A percentile compares a stretch with the other conserved stretches of the same genome.
These are phyloP conservation scores for Dioscorea alata DNA, from an alignment of 106 monocot genomes.

Conservation along the genomic window DNA sequence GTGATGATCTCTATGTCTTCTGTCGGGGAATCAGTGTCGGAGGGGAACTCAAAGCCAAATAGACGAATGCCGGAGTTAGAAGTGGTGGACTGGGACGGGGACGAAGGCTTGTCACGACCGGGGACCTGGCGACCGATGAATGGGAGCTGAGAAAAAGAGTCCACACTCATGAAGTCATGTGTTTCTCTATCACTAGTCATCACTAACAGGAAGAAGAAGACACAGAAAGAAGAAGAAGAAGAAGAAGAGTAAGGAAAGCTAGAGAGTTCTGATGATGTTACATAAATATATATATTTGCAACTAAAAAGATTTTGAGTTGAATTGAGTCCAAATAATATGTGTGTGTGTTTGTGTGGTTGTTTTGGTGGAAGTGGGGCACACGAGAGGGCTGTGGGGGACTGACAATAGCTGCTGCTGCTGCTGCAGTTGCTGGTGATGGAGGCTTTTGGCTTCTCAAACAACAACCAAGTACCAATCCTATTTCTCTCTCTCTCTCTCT, in stretches of 20 bases:
- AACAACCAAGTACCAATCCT: conserved; percentile 21
- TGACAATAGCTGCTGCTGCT: background rate
- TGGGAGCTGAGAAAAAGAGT: conserved; percentile 90
- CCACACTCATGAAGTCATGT: conserved; percentile 66
- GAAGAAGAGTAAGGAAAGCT: no score
- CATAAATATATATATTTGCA: no score
- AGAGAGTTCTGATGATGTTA: no score
- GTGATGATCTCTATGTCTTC: background rate
- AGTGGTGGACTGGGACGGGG: no score
- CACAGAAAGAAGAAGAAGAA: background rate
- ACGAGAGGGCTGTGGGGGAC: no score
- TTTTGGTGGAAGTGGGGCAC: background rate
- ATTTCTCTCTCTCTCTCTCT: background rate
- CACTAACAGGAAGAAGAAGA: no score
- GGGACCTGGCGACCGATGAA: conserved; percentile 47
- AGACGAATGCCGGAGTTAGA: conserved; percentile 43
- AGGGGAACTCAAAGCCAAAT: conserved; percentile 64
- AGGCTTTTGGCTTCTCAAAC: conserved; percentile 21
- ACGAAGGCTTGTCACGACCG: conserved; percentile 10
- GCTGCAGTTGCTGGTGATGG: background rate
- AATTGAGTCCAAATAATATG: no score
- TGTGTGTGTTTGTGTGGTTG: no score
- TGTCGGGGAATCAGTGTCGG: conserved; percentile 1
- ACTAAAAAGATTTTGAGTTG: no score
- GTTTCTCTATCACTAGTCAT: conserved; percentile 44